phyloP scores from a whole-genome alignment of 768 basidiomycete species.

The Tephrocybe sp. region DNA sequence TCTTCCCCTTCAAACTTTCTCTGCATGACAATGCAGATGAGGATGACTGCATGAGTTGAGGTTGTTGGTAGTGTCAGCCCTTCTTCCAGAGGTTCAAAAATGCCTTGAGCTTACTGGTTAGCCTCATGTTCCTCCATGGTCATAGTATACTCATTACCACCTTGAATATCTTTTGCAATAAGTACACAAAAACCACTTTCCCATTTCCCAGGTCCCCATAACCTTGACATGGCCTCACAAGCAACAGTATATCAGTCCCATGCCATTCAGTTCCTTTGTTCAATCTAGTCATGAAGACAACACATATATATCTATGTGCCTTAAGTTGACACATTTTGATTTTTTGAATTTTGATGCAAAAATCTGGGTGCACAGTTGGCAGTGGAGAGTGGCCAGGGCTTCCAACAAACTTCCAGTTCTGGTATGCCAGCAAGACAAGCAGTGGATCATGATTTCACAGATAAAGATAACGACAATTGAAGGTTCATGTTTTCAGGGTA shows the following conservation, averaged over 20 bases:
- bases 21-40: too few relatives aligned
- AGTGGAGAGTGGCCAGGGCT: constrained; percentile 17
- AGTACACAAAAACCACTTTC: constrained; percentile 10
- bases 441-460: background rate
- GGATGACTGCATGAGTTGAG: too few relatives aligned
- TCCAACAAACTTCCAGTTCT: constrained; percentile 16
- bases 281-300: constrained; percentile 14
- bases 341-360: constrained; percentile 15
- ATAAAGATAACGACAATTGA: constrained; percentile 17
- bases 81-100: too few relatives aligned
- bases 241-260: constrained; percentile 1
- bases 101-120: too few relatives aligned
- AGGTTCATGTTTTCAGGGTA: background rate
- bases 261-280: constrained; percentile 4
- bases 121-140: constrained; percentile 18
- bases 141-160: constrained; percentile 8
- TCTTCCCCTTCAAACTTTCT: too few relatives aligned
- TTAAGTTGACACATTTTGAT: constrained; percentile 13
- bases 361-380: constrained; percentile 17
- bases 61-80: too few relatives aligned
- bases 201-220: constrained; percentile 15
- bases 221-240: background rate
- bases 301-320: constrained; percentile 15
- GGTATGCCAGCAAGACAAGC: constrained; percentile 17
- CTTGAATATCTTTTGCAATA: background rate